Evolutionary conservation across 352 stramenopile genomes (phyloP).

Genomic region (Phytophthora citrophthora): DNA sequence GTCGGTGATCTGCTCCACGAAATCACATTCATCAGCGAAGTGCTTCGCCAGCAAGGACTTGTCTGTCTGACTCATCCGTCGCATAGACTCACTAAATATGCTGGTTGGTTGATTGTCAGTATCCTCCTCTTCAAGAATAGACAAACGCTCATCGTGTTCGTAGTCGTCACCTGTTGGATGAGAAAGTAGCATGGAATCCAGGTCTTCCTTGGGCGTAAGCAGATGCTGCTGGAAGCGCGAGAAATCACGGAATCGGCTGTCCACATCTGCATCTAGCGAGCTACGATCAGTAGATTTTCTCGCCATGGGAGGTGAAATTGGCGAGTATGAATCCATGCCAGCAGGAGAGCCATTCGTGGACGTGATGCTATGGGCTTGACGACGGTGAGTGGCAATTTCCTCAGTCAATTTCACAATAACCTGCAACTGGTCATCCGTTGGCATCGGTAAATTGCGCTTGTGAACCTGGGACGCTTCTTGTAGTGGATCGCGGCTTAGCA

Average conservation of each 20-base stretch:
- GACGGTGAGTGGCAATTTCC: conserved; percentile 74
- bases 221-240: conserved; percentile 89
- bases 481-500: conserved; percentile 62
- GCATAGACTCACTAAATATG: conserved; percentile 72
- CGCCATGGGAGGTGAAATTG: conserved; percentile 43
- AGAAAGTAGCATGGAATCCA: conserved; percentile 51
- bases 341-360: conserved; percentile 22
- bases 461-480: conserved; percentile 37
- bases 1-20: conserved; percentile 90
- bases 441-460: conserved; percentile 76
- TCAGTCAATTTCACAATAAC: conserved; percentile 83
- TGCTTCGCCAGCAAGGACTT: conserved; percentile 85
- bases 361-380: conserved; percentile 48
- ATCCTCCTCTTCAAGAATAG: conserved; percentile 73
- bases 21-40: conserved; percentile 88
- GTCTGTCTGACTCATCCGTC: conserved; percentile 81
- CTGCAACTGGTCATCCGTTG: conserved; percentile 85
- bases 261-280: conserved; percentile 49
- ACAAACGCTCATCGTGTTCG: conserved; percentile 47
- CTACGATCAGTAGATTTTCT: conserved; percentile 23
- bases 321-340: conserved; percentile 38
- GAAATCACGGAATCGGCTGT: conserved; percentile 85
- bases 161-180: conserved; percentile 46
- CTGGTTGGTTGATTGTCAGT: conserved; percentile 73
- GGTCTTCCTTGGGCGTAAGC: conserved; percentile 74